Conservation (phyloP, 495 filamentous ascomycete species). For the Penicillium antarcticum region DNA sequence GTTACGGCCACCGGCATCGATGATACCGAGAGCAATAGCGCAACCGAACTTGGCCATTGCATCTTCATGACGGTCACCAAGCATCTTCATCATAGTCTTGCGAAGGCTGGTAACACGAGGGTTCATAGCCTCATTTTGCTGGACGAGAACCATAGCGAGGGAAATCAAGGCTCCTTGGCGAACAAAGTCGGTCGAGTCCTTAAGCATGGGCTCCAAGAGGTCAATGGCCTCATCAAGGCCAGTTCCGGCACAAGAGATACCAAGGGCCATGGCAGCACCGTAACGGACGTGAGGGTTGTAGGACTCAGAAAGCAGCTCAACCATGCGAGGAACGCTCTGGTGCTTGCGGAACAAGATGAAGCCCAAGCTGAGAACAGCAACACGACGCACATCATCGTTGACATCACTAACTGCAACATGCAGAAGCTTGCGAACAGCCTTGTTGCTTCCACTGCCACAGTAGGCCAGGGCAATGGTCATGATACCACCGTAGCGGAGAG, state of each 20-base stretch:
- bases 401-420: conserved; percentile 98
- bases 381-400: conserved; percentile 92
- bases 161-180: conserved; percentile 95
- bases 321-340: conserved; percentile 95
- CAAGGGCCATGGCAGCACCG: conserved; percentile 95
- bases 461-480: conserved; percentile 98
- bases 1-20: conserved; percentile 96
- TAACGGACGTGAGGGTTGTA: conserved; percentile 99
- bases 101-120: conserved; percentile 79
- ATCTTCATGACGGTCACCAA: conserved; percentile 95
- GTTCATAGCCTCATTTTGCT: conserved; percentile 96
- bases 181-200: conserved; percentile 98
- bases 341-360: conserved; percentile 99
- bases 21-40: conserved; percentile 90
- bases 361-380: conserved; percentile 97
- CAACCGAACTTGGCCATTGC: conserved; percentile 99
- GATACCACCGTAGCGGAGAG: conserved; percentile 93
- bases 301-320: conserved; percentile 95
- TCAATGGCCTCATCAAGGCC: conserved; percentile 96
- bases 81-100: conserved; percentile 84
- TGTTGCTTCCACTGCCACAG: conserved; percentile 96
- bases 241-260: conserved; percentile 96
- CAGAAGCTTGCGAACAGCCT: conserved; percentile 94
- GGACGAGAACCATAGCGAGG: conserved; percentile 94
- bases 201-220: conserved; percentile 97